phyloP scores from a whole-genome alignment of 2,329 filamentous ascomycete species.

The Microcyclospora pomicola region DNA sequence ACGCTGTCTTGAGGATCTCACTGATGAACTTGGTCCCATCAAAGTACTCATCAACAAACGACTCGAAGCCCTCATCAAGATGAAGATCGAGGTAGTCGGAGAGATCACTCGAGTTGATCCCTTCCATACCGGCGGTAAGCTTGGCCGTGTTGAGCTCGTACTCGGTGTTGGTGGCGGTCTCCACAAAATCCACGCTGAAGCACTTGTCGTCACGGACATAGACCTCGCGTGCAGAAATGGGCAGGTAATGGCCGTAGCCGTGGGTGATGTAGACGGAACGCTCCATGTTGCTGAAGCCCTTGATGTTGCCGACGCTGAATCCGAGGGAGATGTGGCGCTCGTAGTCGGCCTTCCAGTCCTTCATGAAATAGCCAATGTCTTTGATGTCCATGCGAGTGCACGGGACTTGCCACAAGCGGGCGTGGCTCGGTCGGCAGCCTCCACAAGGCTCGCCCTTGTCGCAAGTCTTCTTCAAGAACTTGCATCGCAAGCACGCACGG shows the following conservation, averaged over 20 bases:
- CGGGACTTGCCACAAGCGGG: slow-evolving; percentile 90
- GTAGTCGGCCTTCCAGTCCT: slow-evolving; percentile 96
- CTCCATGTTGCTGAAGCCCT: slow-evolving; percentile 56
- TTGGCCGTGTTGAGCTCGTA: slow-evolving; percentile 81
- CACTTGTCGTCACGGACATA: slow-evolving; percentile 84
- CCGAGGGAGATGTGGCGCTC: slow-evolving; percentile 77
- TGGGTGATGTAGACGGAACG: slow-evolving; percentile 82
- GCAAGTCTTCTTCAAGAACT: slow-evolving; percentile 98
- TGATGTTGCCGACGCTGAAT: slow-evolving; percentile 89
- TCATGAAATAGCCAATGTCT: slow-evolving; percentile 97
- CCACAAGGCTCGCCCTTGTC: slow-evolving; percentile 94
- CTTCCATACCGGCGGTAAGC: slow-evolving; percentile 78
- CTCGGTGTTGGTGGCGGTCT: slow-evolving; percentile 63
- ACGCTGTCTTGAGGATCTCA: slow-evolving; percentile 89
- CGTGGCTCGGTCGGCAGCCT: slow-evolving; percentile 90
- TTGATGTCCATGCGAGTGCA: slow-evolving; percentile 98
- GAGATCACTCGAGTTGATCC: slow-evolving; percentile 65
- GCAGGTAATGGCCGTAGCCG: slow-evolving; percentile 84
- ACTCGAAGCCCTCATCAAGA: slow-evolving; percentile 81
- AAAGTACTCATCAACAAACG: slow-evolving; percentile 91
- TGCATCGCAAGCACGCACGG: slow-evolving; percentile 85
- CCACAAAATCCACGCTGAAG: slow-evolving; percentile 88
- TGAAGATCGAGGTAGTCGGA: slow-evolving; percentile 92
- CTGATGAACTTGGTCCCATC: slow-evolving; percentile 91
- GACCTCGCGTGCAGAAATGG: slow-evolving; percentile 86